A percentile compares a stretch with the other conserved stretches of the same genome.
Evolutionary conservation across 441 rosid genomes (phyloP).

Genomic region (Adansonia rubrostipa): DNA sequence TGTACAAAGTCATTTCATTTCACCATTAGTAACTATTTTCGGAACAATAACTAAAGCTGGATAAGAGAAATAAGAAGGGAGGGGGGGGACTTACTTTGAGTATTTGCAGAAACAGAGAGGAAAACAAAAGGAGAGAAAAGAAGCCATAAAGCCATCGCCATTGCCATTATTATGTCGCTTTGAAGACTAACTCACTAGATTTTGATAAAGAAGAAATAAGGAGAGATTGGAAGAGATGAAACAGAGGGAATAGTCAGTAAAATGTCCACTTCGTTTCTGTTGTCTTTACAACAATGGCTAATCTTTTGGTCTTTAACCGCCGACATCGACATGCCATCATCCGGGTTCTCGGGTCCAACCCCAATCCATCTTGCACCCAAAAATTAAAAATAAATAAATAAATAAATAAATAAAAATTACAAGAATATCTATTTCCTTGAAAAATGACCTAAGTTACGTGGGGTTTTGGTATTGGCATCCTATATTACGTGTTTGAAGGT

Average conservation of each 20-base stretch:
- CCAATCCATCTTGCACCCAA: not conserved
- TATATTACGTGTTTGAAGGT: too few species aligned
- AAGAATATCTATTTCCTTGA: not conserved
- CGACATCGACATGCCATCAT: conserved; percentile 30
- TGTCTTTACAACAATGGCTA: conserved; percentile 14
- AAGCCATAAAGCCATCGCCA: conserved; percentile 32
- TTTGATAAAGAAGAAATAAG: not conserved
- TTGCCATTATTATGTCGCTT: not conserved
- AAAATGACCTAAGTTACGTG: not conserved
- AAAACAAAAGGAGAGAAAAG: conserved; percentile 38
- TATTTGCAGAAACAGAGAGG: conserved; percentile 42
- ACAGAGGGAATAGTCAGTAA: conserved; percentile 24
- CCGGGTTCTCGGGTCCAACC: conserved; percentile 10
- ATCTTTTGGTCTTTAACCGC: not conserved
- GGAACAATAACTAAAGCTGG: not conserved
- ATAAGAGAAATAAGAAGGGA: not conserved
- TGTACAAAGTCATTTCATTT: not conserved
- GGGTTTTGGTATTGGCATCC: too few species aligned
- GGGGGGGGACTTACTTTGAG: conserved; percentile 42
- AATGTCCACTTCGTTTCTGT: conserved; percentile 32
- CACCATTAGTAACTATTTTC: not conserved
- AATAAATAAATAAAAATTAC: too few species aligned
- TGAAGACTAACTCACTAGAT: not conserved
- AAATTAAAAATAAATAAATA: too few species aligned
- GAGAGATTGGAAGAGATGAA: conserved; percentile 24